A percentile compares a stretch with the other conserved stretches of the same genome.
These are phyloP conservation scores for Cutaneotrichosporon daszewskae DNA, from an alignment of 1,284 basidiomycete genomes.

Conservation along the genomic window DNA sequence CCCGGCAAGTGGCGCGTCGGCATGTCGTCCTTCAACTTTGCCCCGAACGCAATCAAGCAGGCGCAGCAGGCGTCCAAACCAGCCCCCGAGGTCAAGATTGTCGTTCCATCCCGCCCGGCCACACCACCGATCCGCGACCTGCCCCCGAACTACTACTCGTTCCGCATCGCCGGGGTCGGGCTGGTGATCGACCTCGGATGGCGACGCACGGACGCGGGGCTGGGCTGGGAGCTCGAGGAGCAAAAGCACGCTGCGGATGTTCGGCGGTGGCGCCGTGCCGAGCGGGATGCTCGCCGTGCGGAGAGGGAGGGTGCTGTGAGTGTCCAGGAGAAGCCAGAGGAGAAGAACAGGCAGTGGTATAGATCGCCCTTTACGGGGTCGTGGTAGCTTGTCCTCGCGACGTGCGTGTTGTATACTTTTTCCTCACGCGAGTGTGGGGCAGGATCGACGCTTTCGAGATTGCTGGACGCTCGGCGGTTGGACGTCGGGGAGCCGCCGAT, in stretches of 20 bases:
- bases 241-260: slow-evolving; percentile 1
- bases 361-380: slow-evolving; percentile 7
- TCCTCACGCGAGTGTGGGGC: too few relatives aligned
- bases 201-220: slow-evolving; percentile 31
- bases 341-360: slow-evolving; percentile 3
- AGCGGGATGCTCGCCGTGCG: neutral
- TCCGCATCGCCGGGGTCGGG: slow-evolving; percentile 32
- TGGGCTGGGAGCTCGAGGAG: slow-evolving; percentile 35
- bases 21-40: too few relatives aligned
- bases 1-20: too few relatives aligned
- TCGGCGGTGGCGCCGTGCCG: slow-evolving; percentile 1
- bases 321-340: neutral
- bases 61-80: too few relatives aligned
- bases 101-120: neutral
- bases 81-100: too few relatives aligned
- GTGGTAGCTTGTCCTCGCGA: slow-evolving; percentile 5
- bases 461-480: too few relatives aligned
- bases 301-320: neutral
- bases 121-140: slow-evolving; percentile 4
- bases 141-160: slow-evolving; percentile 29
- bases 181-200: slow-evolving; percentile 36
- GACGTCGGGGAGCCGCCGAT: too few relatives aligned
- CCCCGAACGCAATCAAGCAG: too few relatives aligned
- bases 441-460: too few relatives aligned
- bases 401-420: neutral